phyloP scores from a whole-genome alignment of 345 rosid species.

The Populus nigra region DNA sequence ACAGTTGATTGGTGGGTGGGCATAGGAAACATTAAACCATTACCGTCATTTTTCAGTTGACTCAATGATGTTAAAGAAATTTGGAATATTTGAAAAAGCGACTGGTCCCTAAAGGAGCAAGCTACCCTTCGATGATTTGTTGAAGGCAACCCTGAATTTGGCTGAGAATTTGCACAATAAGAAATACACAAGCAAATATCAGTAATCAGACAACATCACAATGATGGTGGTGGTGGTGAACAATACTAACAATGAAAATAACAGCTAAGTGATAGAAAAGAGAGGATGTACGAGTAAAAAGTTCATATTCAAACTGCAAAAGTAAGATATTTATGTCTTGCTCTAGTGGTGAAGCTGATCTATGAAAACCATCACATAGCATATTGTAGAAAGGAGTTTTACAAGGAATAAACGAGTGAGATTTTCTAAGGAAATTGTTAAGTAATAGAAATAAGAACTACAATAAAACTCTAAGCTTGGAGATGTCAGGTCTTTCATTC shows the following conservation, averaged over 20 bases:
- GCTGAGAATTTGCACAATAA: constrained; percentile 44
- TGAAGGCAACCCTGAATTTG: constrained; percentile 73
- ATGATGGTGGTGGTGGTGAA: background rate
- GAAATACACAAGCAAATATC: constrained; percentile 23
- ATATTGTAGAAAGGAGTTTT: background rate
- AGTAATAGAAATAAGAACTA: background rate
- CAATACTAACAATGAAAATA: background rate
- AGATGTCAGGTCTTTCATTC: background rate
- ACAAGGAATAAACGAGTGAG: background rate
- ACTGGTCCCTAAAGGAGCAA: constrained; percentile 88
- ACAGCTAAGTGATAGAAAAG: background rate
- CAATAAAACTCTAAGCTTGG: background rate
- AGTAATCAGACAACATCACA: constrained; percentile 13
- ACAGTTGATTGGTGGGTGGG: background rate
- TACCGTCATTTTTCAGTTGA: constrained; percentile 95
- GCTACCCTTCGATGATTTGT: constrained; percentile 91
- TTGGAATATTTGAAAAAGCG: constrained; percentile 88
- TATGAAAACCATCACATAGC: background rate
- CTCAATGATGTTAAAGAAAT: constrained; percentile 81
- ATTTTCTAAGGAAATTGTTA: background rate
- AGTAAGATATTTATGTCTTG: background rate
- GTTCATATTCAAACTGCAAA: background rate
- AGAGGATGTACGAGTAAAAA: background rate
- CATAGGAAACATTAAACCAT: constrained; percentile 10
- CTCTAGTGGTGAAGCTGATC: background rate